Evolutionary conservation across 495 filamentous ascomycete genomes (phyloP).

Genomic region (Diplogelasinospora grovesii): DNA sequence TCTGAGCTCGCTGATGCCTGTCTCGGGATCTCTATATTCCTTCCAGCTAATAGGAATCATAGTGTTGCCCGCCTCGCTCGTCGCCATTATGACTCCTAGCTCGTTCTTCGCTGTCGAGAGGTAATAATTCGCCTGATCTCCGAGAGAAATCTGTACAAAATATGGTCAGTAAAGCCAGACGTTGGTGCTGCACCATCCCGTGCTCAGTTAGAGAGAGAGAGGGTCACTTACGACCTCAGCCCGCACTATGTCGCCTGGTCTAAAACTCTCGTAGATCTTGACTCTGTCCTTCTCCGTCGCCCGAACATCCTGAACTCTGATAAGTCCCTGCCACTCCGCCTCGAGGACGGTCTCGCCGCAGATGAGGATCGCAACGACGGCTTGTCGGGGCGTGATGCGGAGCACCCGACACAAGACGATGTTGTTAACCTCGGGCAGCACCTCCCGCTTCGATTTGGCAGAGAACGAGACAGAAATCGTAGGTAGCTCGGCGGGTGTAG

Average conservation of each 20-base stretch:
- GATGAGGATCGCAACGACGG: conserved; percentile 72
- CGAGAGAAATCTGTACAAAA: conserved; percentile 64
- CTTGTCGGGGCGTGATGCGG: conserved; percentile 75
- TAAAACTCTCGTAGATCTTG: conserved; percentile 82
- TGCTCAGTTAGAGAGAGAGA: background rate
- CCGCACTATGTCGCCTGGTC: conserved; percentile 87
- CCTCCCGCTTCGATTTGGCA: conserved; percentile 48
- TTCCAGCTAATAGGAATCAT: conserved; percentile 94
- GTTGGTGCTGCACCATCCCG: too few species aligned
- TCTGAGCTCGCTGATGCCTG: conserved; percentile 68
- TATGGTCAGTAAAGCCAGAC: conserved; percentile 6
- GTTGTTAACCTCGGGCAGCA: conserved; percentile 73
- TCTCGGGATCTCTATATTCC: conserved; percentile 79
- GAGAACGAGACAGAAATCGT: conserved; percentile 35
- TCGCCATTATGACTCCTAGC: conserved; percentile 89
- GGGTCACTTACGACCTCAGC: conserved; percentile 66
- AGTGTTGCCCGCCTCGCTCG: conserved; percentile 77
- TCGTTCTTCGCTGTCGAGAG: conserved; percentile 83
- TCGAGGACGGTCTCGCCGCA: conserved; percentile 59
- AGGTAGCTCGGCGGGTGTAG: conserved; percentile 27
- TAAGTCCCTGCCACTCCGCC: conserved; percentile 54
- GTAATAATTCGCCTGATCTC: conserved; percentile 93
- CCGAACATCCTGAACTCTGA: conserved; percentile 80
- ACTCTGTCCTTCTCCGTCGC: conserved; percentile 95
- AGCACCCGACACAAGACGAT: conserved; percentile 78